phyloP scores from a whole-genome alignment of 306 rosid species.

The Fragaria vesca region DNA sequence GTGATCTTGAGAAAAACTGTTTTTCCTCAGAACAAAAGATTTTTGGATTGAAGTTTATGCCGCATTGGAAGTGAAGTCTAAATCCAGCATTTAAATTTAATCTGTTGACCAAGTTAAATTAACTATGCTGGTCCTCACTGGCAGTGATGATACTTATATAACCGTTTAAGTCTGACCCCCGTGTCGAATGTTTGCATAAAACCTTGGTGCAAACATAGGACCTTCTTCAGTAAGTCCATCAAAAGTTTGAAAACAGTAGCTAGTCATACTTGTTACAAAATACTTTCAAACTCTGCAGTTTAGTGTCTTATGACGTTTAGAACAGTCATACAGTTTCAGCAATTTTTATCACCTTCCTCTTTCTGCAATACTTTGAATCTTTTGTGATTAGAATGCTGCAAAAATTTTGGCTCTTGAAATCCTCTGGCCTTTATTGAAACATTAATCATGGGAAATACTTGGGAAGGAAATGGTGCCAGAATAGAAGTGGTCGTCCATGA shows the following conservation, averaged over 20 bases:
- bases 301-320: too few species aligned
- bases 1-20: background rate
- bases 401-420: background rate
- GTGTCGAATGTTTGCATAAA: background rate
- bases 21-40: background rate
- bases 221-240: background rate
- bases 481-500: constrained; percentile 1
- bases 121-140: background rate
- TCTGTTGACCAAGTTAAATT: background rate
- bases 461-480: background rate
- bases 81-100: background rate
- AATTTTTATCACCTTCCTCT: background rate
- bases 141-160: background rate
- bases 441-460: background rate
- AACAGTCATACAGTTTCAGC: background rate
- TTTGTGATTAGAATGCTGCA: background rate
- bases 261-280: background rate
- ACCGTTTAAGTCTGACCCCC: too few species aligned
- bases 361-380: background rate
- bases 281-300: too few species aligned
- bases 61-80: background rate
- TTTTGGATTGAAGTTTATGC: background rate
- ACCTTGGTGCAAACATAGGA: background rate
- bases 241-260: background rate
- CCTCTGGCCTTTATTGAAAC: background rate